A percentile compares a stretch with the other conserved stretches of the same genome.
Conservation (phyloP, 345 rosid genomes). For the Carallia pectinifolia region DNA sequence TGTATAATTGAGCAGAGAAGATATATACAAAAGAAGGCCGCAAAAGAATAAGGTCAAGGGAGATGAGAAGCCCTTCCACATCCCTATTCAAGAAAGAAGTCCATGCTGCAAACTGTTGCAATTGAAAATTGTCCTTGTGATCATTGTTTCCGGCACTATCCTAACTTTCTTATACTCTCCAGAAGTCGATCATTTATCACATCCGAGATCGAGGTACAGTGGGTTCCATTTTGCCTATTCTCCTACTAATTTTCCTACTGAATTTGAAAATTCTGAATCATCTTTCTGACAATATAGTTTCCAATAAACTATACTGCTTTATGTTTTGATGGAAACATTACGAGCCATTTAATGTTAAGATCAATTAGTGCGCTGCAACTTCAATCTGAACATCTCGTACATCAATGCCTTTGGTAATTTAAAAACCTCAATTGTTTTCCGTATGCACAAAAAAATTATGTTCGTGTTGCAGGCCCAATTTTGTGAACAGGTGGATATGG, state of each 20-base stretch:
- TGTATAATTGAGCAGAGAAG: slow-evolving; percentile 20
- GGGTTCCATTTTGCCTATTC: background rate
- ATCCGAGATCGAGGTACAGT: slow-evolving; percentile 22
- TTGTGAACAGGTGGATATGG: slow-evolving; percentile 36
- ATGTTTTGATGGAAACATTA: background rate
- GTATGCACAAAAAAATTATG: background rate
- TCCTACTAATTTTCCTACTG: background rate
- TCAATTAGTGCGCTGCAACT: background rate
- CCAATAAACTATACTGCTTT: background rate
- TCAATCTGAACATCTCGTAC: no score
- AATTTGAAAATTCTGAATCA: background rate
- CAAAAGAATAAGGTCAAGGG: slow-evolving; percentile 25
- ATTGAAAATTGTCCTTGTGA: slow-evolving; percentile 14
- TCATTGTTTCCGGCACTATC: slow-evolving; percentile 19
- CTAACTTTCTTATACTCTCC: slow-evolving; percentile 19
- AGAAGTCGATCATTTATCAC: slow-evolving; percentile 24
- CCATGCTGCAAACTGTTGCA: slow-evolving; percentile 18
- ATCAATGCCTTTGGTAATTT: no score
- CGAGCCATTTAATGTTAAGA: background rate
- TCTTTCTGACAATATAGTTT: background rate
- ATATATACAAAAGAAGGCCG: slow-evolving; percentile 23
- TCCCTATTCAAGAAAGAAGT: slow-evolving; percentile 16
- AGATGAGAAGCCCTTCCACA: slow-evolving; percentile 18
- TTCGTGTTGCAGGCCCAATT: slow-evolving; percentile 11
- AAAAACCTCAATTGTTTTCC: no score